Percentiles rank a stretch among this genome's conserved stretches.
Evolutionary conservation across 352 stramenopile species (phyloP).

Genomic region (Halophytophthora polymorphica): DNA sequence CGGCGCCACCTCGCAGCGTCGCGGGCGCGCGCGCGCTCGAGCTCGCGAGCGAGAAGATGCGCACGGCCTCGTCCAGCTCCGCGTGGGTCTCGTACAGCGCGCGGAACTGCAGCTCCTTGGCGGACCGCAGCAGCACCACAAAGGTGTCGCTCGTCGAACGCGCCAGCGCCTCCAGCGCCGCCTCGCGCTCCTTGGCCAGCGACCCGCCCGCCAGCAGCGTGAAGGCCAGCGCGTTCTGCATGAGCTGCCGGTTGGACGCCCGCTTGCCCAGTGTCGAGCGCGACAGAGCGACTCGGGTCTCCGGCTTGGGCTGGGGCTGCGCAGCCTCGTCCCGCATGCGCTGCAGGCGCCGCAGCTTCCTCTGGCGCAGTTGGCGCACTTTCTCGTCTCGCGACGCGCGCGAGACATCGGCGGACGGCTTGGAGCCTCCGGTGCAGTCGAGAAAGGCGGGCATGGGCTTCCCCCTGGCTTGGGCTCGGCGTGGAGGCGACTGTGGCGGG

Average conservation of each 20-base stretch:
- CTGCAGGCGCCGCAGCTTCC: slow-evolving; percentile 66
- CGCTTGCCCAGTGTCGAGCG: slow-evolving; percentile 24
- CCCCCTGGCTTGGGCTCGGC: too few relatives aligned
- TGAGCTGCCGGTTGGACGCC: slow-evolving; percentile 62
- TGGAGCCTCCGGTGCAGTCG: slow-evolving; percentile 5
- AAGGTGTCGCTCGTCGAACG: slow-evolving; percentile 65
- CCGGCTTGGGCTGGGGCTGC: slow-evolving; percentile 11
- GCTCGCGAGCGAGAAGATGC: slow-evolving; percentile 40
- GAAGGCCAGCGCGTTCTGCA: slow-evolving; percentile 82
- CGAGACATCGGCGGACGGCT: not conserved
- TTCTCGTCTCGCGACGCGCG: slow-evolving; percentile 18
- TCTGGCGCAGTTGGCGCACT: slow-evolving; percentile 48
- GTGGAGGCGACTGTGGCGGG: too few relatives aligned
- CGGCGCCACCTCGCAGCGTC: slow-evolving; percentile 16
- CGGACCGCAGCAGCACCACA: slow-evolving; percentile 69
- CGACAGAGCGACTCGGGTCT: slow-evolving; percentile 10
- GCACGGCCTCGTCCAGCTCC: slow-evolving; percentile 33
- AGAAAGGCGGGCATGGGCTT: slow-evolving; percentile 16
- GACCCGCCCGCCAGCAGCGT: slow-evolving; percentile 65
- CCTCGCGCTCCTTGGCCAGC: slow-evolving; percentile 49
- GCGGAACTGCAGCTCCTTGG: slow-evolving; percentile 72
- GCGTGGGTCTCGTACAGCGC: slow-evolving; percentile 68
- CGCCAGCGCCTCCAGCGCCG: slow-evolving; percentile 39
- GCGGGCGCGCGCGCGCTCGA: slow-evolving; percentile 26
- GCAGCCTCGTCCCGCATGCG: slow-evolving; percentile 33